Evolutionary conservation across 768 basidiomycete genomes (phyloP), one percentile per base, ranked within the genome.

Genomic region (Lentinula edodes): DNA sequence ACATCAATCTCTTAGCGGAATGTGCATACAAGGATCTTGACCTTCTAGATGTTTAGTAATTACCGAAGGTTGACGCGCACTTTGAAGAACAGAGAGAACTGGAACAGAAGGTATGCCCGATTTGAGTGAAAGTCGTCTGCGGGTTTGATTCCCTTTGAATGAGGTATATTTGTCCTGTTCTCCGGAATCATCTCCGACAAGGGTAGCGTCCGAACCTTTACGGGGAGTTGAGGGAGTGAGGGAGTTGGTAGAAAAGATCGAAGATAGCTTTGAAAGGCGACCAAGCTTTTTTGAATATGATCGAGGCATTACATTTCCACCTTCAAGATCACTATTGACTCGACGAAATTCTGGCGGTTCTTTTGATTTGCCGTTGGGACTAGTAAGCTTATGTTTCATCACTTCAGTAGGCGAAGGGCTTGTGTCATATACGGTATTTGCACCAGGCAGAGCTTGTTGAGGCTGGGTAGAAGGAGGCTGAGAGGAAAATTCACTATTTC

Each of bases 21-120:
- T n/a, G 9, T 20, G 28, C 50, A 38, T 34, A 36, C 52, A 36
- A 43, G 13, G 15, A 53, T 8, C 43, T 63, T n/a, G 61, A 80
- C 83, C 80, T 77, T 83, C 77, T 10, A 82, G 68, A 64, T 83
- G 80, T 52, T 72, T 75, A 36, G 75, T 70, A 41, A 82, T 78
- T 2, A 65, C 67, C 1, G 77, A 71, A 6, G 74, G 69, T 45
- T 69, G 67, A 58, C 71, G 75, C 35, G 72, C 69, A 36, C 71
- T 71, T 60, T 72, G 72, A 64, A 75, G 65, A 46, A 73, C 65
- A 35, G 67, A 67, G 46, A 67, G 66, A 58, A 69, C 60, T 35
- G 71, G 71, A 34, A 66, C 56, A 6, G 50, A 34, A 59, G 58
- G 10, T n/a, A 59, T 38, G 16, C 58, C 39, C 20, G 50, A 43